Evolutionary conservation across 257 asterid species (phyloP).

Genomic region (Solanum sejunctum): DNA sequence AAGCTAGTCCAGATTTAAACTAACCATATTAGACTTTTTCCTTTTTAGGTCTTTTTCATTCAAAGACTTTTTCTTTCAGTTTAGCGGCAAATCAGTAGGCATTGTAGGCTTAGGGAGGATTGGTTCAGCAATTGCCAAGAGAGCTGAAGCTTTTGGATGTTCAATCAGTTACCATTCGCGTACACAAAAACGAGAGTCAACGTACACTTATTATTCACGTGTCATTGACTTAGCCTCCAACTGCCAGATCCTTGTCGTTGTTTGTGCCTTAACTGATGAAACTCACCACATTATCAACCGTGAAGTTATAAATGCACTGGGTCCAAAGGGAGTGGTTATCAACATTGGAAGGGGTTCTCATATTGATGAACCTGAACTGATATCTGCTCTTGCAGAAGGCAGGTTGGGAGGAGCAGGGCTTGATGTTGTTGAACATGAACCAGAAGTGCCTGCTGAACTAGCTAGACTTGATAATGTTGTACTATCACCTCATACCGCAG

Average conservation of each 20-base stretch:
- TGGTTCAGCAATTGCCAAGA: constrained; percentile 65
- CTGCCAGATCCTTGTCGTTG: constrained; percentile 46
- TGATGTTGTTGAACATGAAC: constrained; percentile 53
- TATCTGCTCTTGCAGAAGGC: constrained; percentile 50
- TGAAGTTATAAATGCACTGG: constrained; percentile 42
- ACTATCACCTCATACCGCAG: constrained; percentile 48
- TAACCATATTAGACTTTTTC: neutral
- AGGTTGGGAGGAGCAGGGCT: constrained; percentile 65
- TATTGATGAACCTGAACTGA: constrained; percentile 45
- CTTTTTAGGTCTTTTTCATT: neutral
- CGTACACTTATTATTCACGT: constrained; percentile 30
- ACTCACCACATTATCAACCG: constrained; percentile 49
- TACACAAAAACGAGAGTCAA: constrained; percentile 25
- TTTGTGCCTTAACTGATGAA: constrained; percentile 48
- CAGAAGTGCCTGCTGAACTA: constrained; percentile 37
- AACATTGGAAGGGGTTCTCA: constrained; percentile 60
- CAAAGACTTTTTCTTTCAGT: constrained; percentile 17
- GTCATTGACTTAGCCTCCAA: constrained; percentile 36
- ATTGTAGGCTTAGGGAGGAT: constrained; percentile 68
- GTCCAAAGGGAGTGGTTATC: constrained; percentile 40
- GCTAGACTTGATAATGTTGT: constrained; percentile 46
- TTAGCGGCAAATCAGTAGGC: constrained; percentile 63
- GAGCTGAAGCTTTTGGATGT: constrained; percentile 73
- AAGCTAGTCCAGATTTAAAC: no score
- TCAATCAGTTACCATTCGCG: constrained; percentile 44